Base-by-base conservation (phyloP, 805 yeast species). In the Nakazawaea pomicola region DNA sequence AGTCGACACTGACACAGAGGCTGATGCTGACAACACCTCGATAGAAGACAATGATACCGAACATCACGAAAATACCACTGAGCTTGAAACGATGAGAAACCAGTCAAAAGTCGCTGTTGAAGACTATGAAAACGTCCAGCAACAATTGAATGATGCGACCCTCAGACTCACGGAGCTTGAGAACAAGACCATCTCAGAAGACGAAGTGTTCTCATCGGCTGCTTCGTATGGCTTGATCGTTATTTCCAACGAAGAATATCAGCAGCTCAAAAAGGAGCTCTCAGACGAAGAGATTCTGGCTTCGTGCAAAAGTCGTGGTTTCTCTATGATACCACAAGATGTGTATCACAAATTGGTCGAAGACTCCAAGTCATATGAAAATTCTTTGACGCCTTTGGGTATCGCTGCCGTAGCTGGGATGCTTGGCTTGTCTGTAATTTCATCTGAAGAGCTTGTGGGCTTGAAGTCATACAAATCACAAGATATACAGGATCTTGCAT, bases 141-240 rank as follows among this genome's bases (percentile, higher is more conserved):
- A 24, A 9, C 29, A 33, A 27, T 32, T 29, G 31, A 14, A 27
- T 24, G 19, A 16, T 11, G 25, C 21, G 18, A 20, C 31, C 12
- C n/a, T 6, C 17, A 21, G 18, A 17, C 17, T n/a, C 32, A 11
- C 28, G 11, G 29, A 25, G 28, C 11, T 36, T 12, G 39, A 39
- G 10, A 31, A 29, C 12, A 24, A 21, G 11, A 38, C 27, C 20
- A n/a, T 47, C 17, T 46, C 47, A 30, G 30, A 38, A 4, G 12
- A 30, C 1, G 48, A 38, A 23, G 31, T 55, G 27, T 33, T 29
- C 5, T 47, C 36, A 6, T 17, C 46, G 14, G 69, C 70, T 6
- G 36, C 48, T 6, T 58, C 54, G 10, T 48, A 62, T 19, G 72
- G 68, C 1, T 49, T 65, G 41, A 50, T 47, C 4, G 53, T 67